phyloP scores from a whole-genome alignment of 2,329 filamentous ascomycete species.

The Dryadomyces quercus-mongolicae region DNA sequence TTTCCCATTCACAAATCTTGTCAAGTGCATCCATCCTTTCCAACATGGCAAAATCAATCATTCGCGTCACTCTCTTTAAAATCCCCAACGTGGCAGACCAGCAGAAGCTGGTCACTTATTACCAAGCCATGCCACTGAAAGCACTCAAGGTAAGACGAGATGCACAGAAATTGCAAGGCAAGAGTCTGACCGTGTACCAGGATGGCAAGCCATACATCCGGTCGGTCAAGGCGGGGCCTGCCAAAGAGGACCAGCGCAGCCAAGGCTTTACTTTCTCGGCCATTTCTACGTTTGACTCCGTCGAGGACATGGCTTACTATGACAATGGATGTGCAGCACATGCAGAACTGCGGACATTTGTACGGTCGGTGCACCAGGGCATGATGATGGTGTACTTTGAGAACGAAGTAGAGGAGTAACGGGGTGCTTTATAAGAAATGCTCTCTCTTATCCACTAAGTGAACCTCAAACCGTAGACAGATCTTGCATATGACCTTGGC shows the following conservation, averaged over 20 bases:
- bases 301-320: conserved; percentile 51
- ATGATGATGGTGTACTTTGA: conserved; percentile 42
- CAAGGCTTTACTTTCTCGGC: conserved; percentile 47
- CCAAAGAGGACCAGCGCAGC: conserved; percentile 39
- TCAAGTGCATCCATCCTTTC: not conserved
- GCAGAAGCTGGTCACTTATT: conserved; percentile 18
- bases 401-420: conserved; percentile 9
- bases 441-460: no score
- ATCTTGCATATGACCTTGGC: no score
- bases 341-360: conserved; percentile 19
- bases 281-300: conserved; percentile 40
- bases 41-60: conserved; percentile 5
- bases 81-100: conserved; percentile 20
- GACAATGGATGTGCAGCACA: conserved; percentile 31
- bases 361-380: conserved; percentile 19
- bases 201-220: conserved; percentile 50
- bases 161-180: not conserved
- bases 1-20: no score
- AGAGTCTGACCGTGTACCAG: conserved; percentile 20
- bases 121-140: conserved; percentile 19
- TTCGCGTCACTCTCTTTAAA: conserved; percentile 26
- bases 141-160: conserved; percentile 19
- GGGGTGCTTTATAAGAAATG: no score
- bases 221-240: conserved; percentile 32
- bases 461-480: no score